Base-by-base conservation (phyloP, 2,329 filamentous ascomycete species). In the Cercospora sp. region DNA sequence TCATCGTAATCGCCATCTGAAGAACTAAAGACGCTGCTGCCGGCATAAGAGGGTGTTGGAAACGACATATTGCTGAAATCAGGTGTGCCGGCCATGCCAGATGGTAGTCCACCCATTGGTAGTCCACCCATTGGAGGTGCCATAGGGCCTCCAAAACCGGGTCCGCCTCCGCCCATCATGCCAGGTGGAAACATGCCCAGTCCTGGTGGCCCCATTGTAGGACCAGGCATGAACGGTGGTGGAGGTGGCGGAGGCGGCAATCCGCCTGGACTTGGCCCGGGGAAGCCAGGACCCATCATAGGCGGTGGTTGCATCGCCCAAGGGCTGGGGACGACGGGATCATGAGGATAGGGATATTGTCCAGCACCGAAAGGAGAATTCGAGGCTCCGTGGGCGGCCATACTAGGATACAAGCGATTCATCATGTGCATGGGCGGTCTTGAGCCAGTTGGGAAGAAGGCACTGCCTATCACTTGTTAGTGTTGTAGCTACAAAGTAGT, bases 351-450 rank as follows among this genome's bases (percentile, higher is more conserved):
- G 8, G 70, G 70, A 49, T 73, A 72, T 21, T 66, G 60, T 8
- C 70, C 69, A 12, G 72, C 71, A 12, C 65, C 68, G 34, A 67
- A 73, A 4, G 63, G 65, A 9, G 61, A 59, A 26, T 49, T 43
- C 18, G 43, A 30, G 40, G 70, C 59, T 3, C 67, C 65, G 18
- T 66, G 65, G 12, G 30, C 37, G 13, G 59, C 69, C 67, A 71
- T 69, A 24, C 62, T 62, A 18, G 49, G 57, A 18, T 43, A 32
- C 8, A 73, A 61, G 57, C 69, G 66, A 59, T 73, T 73, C 66
- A 73, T 71, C 40, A 70, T 63, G 49, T 73, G 71, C 16, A 68
- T 63, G n/a, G 69, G 70, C 10, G 53, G 37, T 43, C 37, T 21
- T 18, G 69, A 64, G 5, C 66, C 71, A 18, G 43, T 63, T 13